Evolutionary conservation across 1,284 basidiomycete genomes (phyloP).

Genomic region (Ustilago trichophora): DNA sequence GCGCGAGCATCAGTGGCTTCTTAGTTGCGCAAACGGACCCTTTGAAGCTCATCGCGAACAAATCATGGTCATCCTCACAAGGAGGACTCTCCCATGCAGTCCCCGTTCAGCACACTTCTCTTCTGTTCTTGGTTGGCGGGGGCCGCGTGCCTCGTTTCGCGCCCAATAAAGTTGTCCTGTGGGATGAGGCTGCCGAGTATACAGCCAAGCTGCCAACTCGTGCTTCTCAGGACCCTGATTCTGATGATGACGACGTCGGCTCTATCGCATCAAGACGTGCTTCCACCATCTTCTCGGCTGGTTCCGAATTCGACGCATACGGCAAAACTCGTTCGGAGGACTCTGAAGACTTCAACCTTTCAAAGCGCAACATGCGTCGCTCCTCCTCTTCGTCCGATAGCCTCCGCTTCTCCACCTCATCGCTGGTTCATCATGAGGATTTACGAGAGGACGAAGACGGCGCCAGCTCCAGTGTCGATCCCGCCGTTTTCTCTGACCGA

Average conservation of each 20-base stretch:
- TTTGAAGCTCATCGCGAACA: conserved; percentile 40
- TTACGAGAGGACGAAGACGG: no score
- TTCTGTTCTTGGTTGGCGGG: conserved; percentile 59
- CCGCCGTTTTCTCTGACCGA: no score
- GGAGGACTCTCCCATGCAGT: conserved; percentile 51
- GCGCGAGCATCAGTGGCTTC: conserved; percentile 56
- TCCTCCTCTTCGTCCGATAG: conserved; percentile 6
- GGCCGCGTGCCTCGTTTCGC: conserved; percentile 58
- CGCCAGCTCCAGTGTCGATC: no score
- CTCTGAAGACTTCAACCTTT: background rate
- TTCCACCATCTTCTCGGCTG: conserved; percentile 55
- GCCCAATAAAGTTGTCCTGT: conserved; percentile 60
- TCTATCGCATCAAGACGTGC: conserved; percentile 16
- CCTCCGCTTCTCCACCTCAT: conserved; percentile 17
- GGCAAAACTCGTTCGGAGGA: conserved; percentile 1
- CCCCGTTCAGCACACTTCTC: conserved; percentile 49
- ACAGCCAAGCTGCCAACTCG: background rate
- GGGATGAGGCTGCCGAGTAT: conserved; percentile 55
- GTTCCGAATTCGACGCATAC: conserved; percentile 40
- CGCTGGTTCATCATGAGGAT: conserved; percentile 11
- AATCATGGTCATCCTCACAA: conserved; percentile 45
- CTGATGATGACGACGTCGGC: conserved; percentile 15
- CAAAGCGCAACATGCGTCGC: background rate
- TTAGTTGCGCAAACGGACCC: conserved; percentile 51
- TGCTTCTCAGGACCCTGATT: background rate